phyloP scores from a whole-genome alignment of 129 eudicot genomes.

The Pulicaria dysenterica region DNA sequence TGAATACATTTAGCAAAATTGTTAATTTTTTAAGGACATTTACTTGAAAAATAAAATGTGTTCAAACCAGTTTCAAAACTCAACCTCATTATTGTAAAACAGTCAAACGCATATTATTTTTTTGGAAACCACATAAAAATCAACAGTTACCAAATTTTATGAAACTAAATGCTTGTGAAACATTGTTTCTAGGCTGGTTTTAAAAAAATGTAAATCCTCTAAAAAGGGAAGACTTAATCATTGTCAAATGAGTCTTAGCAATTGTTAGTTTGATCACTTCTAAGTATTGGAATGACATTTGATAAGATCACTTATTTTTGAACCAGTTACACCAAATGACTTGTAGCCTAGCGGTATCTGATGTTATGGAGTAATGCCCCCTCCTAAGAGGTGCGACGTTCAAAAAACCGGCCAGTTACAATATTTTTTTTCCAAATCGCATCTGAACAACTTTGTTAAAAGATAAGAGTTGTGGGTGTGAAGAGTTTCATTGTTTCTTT shows the following conservation, averaged over 20 bases:
- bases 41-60: not conserved
- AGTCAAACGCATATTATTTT: not conserved
- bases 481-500: not conserved
- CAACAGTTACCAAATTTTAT: not conserved
- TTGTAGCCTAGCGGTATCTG: too few species aligned
- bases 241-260: not conserved
- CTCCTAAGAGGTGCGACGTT: too few species aligned
- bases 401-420: too few species aligned
- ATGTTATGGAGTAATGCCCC: too few species aligned
- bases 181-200: not conserved
- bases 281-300: not conserved
- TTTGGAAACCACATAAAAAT: not conserved
- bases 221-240: not conserved
- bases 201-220: not conserved
- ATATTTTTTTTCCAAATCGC: not conserved
- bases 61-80: not conserved
- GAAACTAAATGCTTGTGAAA: not conserved
- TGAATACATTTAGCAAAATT: not conserved
- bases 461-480: not conserved
- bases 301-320: not conserved
- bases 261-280: not conserved
- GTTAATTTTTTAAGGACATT: not conserved
- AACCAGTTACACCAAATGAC: too few species aligned
- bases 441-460: not conserved
- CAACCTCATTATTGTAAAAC: conserved; percentile 8